These are phyloP conservation scores for Stellera chamaejasme DNA, from an alignment of 345 rosid species.

Conservation along the genomic window DNA sequence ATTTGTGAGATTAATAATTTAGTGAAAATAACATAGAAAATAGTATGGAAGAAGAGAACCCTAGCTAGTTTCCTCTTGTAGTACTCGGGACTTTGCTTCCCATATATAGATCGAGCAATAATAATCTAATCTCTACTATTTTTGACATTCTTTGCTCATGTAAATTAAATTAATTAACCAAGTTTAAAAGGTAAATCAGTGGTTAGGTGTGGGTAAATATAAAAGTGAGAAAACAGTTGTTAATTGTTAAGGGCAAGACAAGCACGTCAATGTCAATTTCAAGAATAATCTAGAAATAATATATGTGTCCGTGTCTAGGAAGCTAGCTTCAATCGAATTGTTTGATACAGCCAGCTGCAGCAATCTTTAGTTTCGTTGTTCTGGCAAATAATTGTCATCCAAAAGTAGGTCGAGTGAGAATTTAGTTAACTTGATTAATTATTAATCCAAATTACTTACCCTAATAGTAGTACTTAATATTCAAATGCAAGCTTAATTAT, in stretches of 20 bases:
- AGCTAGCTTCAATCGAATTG: slow-evolving; percentile 19
- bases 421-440: too few species aligned
- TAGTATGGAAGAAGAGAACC: too few species aligned
- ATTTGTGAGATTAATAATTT: too few species aligned
- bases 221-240: slow-evolving; percentile 2
- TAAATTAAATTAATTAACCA: too few species aligned
- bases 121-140: too few species aligned
- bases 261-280: slow-evolving; percentile 70
- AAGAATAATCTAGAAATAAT: slow-evolving; percentile 27
- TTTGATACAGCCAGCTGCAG: slow-evolving; percentile 28
- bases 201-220: neutral
- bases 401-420: neutral
- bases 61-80: too few species aligned
- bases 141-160: too few species aligned
- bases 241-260: slow-evolving; percentile 5
- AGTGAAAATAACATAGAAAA: too few species aligned
- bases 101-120: too few species aligned
- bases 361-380: slow-evolving; percentile 29
- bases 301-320: slow-evolving; percentile 17
- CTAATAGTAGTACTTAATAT: neutral
- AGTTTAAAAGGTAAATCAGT: neutral
- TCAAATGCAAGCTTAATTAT: too few species aligned
- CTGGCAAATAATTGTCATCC: slow-evolving; percentile 5
- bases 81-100: too few species aligned
- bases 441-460: too few species aligned